Evolutionary conservation across 2,329 filamentous ascomycete species (phyloP), one percentile per base, ranked within the genome.

Genomic region (Balansia obtecta): DNA sequence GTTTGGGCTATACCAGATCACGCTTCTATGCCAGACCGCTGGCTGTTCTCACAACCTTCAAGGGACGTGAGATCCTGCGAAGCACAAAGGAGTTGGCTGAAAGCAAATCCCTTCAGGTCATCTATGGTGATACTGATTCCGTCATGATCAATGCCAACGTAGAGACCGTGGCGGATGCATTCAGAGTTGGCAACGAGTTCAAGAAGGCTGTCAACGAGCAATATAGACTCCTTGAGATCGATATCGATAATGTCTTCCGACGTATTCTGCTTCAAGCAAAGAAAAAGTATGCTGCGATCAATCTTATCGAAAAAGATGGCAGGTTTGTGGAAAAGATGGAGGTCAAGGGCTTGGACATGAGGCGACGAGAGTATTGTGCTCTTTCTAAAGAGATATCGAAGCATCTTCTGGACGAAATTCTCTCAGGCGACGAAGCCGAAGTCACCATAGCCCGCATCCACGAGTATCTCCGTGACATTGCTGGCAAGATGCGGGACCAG

Each of bases 91-190:
- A 95, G 49, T 79, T 98, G 54, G 93, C 93, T 10, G 93, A 98
- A 68, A 87, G 82, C 60, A 90, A 86, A 58, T 84, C 89, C 53
- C 77, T 98, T 32, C 86, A 93, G 61, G 93, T 98, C 65, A 97
- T 98, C 55, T 98, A 98, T 60, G 93, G 93, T 71, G 93, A 98
- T 69, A 98, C 93, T 12, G 93, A 98, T 68, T 98, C 93, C 9
- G 93, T 98, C 69, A 98, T 98, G 93, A 97, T 98, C 73, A 98
- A 98, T 63, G 95, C 93, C 55, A 97, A 97, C 62, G 89, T 93
- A 50, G 88, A 96, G 68, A 95, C 86, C 57, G 86, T 97, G 32
- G 82, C 86, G 33, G 89, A 95, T 60, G 93, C 93, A 1, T 72
- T 96, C 59, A 90, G 86, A 63, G 86, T 98, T 48, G 94, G 93